These are phyloP conservation scores for Saccharomyces hybrid DNA, from an alignment of 1,139 yeast species.

Conservation along the genomic window DNA sequence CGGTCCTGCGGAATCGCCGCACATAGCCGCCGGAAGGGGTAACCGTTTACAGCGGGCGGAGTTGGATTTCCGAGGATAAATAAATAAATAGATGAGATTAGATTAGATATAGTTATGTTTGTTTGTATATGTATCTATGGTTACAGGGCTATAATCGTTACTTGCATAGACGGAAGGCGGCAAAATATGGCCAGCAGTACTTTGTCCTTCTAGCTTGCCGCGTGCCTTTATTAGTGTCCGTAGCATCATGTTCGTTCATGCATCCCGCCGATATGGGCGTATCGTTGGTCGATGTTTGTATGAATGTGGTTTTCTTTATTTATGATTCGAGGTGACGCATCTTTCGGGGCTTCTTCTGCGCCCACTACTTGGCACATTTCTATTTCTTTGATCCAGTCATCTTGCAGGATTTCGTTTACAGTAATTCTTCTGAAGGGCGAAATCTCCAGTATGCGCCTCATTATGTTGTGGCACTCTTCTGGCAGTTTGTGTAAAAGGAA, in stretches of 20 bases:
- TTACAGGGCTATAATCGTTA: not conserved
- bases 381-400: conserved; percentile 55
- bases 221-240: not conserved
- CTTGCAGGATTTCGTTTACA: conserved; percentile 64
- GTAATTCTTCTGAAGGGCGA: conserved; percentile 71
- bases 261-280: conserved; percentile 1
- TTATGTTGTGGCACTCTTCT: conserved; percentile 47
- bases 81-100: not conserved
- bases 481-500: conserved; percentile 55
- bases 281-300: not conserved
- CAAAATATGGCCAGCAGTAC: not conserved
- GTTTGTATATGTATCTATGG: not conserved
- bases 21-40: not conserved
- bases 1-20: conserved; percentile 1
- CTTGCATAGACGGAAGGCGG: not conserved
- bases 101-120: not conserved
- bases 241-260: not conserved
- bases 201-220: too few relatives aligned
- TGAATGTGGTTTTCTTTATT: conserved; percentile 4
- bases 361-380: conserved; percentile 39
- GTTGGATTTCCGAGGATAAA: not conserved
- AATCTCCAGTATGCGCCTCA: conserved; percentile 58
- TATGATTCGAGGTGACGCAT: not conserved
- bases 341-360: not conserved
- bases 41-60: not conserved